These are phyloP conservation scores for Escovopsis weberi DNA, from an alignment of 2,329 filamentous ascomycete genomes.

Conservation along the genomic window DNA sequence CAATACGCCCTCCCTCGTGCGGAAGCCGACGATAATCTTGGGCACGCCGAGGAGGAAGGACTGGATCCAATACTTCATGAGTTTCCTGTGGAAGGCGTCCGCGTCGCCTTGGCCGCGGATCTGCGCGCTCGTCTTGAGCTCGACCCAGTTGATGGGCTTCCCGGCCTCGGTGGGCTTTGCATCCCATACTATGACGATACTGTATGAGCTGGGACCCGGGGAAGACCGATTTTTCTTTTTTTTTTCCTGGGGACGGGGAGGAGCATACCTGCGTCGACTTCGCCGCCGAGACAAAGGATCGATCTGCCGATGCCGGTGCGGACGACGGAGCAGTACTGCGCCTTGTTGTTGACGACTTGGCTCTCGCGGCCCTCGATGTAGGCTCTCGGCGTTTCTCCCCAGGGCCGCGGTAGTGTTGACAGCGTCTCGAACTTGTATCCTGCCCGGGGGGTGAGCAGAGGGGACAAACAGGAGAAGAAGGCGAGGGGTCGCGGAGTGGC, in stretches of 20 bases:
- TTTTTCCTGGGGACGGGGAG: neutral
- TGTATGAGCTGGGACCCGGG: neutral
- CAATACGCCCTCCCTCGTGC: slow-evolving; percentile 57
- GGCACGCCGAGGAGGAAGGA: slow-evolving; percentile 88
- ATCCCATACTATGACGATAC: slow-evolving; percentile 53
- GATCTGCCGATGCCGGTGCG: slow-evolving; percentile 70
- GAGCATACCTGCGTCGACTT: slow-evolving; percentile 68
- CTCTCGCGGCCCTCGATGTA: slow-evolving; percentile 65
- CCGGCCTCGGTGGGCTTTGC: slow-evolving; percentile 53
- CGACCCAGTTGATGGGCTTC: slow-evolving; percentile 76
- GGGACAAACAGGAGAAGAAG: neutral
- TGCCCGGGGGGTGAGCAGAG: slow-evolving; percentile 17
- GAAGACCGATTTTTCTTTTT: neutral
- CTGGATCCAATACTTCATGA: slow-evolving; percentile 94
- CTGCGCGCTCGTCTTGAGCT: slow-evolving; percentile 79
- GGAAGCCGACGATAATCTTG: slow-evolving; percentile 81
- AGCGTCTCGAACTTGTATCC: slow-evolving; percentile 96
- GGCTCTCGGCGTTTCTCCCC: slow-evolving; percentile 56
- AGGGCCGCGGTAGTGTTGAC: slow-evolving; percentile 58
- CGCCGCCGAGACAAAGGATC: slow-evolving; percentile 69
- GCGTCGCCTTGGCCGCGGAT: slow-evolving; percentile 54
- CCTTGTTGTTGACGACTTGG: slow-evolving; percentile 69
- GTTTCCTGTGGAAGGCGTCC: slow-evolving; percentile 70
- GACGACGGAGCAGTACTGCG: slow-evolving; percentile 92
- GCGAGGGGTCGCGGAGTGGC: neutral